These are phyloP conservation scores for Plasmodium gonderi DNA, from an alignment of 169 alveolate genomes.

Conservation along the genomic window DNA sequence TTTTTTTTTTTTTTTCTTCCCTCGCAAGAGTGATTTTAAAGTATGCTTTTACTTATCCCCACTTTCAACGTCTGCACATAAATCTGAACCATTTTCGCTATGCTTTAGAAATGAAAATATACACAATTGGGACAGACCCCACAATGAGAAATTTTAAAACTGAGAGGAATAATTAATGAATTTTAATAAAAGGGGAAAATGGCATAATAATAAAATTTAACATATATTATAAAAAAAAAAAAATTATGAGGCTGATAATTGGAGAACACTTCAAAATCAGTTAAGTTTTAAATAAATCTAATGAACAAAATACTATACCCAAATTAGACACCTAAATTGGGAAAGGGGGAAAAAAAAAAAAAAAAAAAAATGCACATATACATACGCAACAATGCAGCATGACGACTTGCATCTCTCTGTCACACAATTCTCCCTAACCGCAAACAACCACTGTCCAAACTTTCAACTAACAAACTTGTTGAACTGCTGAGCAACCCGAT, in stretches of 20 bases:
- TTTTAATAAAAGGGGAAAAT: background rate
- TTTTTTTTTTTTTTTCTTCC: too few species aligned
- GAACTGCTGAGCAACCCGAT: conserved; percentile 94
- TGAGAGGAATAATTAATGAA: background rate
- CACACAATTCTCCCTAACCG: background rate
- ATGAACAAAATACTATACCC: background rate
- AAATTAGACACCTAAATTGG: background rate
- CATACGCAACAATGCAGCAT: too few species aligned
- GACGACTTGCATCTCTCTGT: too few species aligned
- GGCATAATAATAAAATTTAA: background rate
- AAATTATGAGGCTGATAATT: background rate
- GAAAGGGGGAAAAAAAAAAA: background rate
- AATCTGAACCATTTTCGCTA: background rate
- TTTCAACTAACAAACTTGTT: conserved; percentile 87
- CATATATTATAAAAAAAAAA: background rate
- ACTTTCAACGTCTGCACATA: background rate
- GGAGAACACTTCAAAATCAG: background rate
- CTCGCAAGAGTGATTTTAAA: background rate
- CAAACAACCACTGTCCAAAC: background rate
- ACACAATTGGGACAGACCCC: background rate
- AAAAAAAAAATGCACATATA: background rate
- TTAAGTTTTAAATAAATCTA: background rate
- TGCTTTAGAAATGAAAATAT: background rate
- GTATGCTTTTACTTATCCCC: background rate
- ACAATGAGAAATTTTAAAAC: background rate